Conservation (phyloP, 192 early-diverging fungal species). For the Rhizoclosmatium globosum region DNA sequence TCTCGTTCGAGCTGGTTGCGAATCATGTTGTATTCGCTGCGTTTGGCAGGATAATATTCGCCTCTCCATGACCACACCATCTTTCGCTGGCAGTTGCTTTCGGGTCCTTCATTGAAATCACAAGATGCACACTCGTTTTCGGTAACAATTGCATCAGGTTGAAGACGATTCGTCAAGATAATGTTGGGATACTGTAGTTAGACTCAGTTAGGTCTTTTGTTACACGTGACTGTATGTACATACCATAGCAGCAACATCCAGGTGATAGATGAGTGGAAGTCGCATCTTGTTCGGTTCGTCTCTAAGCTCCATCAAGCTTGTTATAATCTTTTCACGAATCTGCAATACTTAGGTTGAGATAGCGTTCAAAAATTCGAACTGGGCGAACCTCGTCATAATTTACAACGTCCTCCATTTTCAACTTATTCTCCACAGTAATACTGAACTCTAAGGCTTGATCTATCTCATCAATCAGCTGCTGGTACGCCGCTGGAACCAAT, state of each 20-base stretch:
- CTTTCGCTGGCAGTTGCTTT: slow-evolving; percentile 86
- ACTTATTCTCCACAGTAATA: slow-evolving; percentile 83
- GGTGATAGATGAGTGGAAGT: slow-evolving; percentile 92
- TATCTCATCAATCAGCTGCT: slow-evolving; percentile 88
- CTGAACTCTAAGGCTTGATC: slow-evolving; percentile 91
- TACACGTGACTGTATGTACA: slow-evolving; percentile 50
- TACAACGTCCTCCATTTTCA: slow-evolving; percentile 76
- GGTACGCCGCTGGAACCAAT: slow-evolving; percentile 77
- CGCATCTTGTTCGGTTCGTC: slow-evolving; percentile 81
- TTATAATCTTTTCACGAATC: slow-evolving; percentile 71
- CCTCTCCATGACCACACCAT: slow-evolving; percentile 99
- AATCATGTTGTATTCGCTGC: slow-evolving; percentile 92
- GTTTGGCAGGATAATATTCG: slow-evolving; percentile 92
- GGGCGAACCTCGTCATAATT: slow-evolving; percentile 86
- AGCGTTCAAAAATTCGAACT: neutral
- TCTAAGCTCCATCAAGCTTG: slow-evolving; percentile 73
- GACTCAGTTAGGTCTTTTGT: too few species aligned
- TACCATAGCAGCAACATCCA: slow-evolving; percentile 98
- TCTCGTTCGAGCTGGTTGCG: slow-evolving; percentile 84
- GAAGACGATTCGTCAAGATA: slow-evolving; percentile 96
- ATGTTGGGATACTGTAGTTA: slow-evolving; percentile 85
- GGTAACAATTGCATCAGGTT: slow-evolving; percentile 94
- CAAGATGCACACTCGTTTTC: slow-evolving; percentile 90
- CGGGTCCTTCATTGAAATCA: slow-evolving; percentile 87
- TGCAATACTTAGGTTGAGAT: slow-evolving; percentile 16